A percentile compares a stretch with the other conserved stretches of the same genome.
Conservation (phyloP, 2,329 filamentous ascomycete species). For the Sporothrix variecibatus region DNA sequence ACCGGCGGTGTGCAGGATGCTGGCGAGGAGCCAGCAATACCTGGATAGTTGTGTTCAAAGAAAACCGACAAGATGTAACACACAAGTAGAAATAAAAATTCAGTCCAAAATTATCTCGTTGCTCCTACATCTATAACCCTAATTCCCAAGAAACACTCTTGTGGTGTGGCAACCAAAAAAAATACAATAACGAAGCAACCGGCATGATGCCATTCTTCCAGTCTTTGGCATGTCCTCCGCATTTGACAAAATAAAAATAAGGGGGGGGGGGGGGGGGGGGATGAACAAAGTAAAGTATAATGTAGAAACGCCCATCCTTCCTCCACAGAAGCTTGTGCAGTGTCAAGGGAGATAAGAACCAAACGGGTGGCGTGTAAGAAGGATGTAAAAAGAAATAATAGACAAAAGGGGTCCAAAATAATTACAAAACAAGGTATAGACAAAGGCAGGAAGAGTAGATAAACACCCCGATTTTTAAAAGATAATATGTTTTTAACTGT, state of each 20-base stretch:
- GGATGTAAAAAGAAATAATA: not conserved
- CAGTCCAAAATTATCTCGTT: conserved; percentile 17
- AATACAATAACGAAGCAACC: not conserved
- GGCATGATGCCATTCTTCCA: conserved; percentile 7
- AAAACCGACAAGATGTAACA: not conserved
- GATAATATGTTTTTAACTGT: not conserved
- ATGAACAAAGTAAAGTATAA: not conserved
- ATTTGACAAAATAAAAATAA: not conserved
- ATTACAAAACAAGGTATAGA: conserved; percentile 11
- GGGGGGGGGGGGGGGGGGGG: no score
- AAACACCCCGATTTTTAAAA: conserved; percentile 1
- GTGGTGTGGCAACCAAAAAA: not conserved
- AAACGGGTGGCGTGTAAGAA: not conserved
- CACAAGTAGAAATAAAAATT: not conserved
- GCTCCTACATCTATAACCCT: conserved; percentile 27
- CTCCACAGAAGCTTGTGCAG: not conserved
- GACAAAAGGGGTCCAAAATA: not conserved
- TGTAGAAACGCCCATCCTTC: not conserved
- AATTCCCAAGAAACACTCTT: conserved; percentile 13
- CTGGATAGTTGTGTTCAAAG: not conserved
- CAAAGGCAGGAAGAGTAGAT: not conserved
- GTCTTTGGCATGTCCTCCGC: conserved; percentile 4
- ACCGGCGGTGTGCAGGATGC: not conserved
- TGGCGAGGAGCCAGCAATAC: not conserved
- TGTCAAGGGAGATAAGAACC: not conserved